These are phyloP conservation scores for Aspergillus ostianus DNA, from an alignment of 495 filamentous ascomycete species.

Conservation along the genomic window DNA sequence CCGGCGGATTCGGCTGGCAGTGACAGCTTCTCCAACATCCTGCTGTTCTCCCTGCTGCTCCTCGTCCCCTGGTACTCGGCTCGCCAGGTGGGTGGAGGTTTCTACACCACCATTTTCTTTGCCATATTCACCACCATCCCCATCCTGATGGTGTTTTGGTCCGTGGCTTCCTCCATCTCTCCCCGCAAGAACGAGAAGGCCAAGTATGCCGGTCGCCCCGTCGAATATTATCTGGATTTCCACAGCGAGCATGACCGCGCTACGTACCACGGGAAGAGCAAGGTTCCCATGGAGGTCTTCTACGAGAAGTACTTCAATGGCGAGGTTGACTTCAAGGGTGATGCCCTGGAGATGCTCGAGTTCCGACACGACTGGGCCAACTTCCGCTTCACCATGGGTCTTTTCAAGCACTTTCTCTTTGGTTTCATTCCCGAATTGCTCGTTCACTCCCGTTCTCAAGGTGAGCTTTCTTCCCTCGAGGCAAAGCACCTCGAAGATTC, in stretches of 20 bases:
- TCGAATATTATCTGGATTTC: conserved; percentile 66
- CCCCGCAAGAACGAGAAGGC: conserved; percentile 64
- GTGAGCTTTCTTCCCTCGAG: conserved; percentile 30
- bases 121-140: conserved; percentile 54
- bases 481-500: neutral
- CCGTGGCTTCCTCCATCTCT: conserved; percentile 53
- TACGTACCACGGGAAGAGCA: conserved; percentile 59
- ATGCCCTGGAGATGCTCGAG: conserved; percentile 59
- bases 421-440: conserved; percentile 68
- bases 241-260: conserved; percentile 53
- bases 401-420: conserved; percentile 66
- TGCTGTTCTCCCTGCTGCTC: conserved; percentile 50
- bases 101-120: conserved; percentile 57
- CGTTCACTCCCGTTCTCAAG: conserved; percentile 67
- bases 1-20: conserved; percentile 57
- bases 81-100: conserved; percentile 52
- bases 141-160: conserved; percentile 59
- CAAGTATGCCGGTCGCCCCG: conserved; percentile 56
- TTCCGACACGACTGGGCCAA: conserved; percentile 69
- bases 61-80: conserved; percentile 52
- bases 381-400: conserved; percentile 63
- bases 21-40: conserved; percentile 55
- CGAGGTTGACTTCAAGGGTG: conserved; percentile 63
- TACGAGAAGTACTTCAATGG: conserved; percentile 67
- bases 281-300: conserved; percentile 66